Evolutionary conservation across 1,284 basidiomycete genomes (phyloP), one percentile per base, ranked within the genome.

Genomic region (Malassezia dermatis): DNA sequence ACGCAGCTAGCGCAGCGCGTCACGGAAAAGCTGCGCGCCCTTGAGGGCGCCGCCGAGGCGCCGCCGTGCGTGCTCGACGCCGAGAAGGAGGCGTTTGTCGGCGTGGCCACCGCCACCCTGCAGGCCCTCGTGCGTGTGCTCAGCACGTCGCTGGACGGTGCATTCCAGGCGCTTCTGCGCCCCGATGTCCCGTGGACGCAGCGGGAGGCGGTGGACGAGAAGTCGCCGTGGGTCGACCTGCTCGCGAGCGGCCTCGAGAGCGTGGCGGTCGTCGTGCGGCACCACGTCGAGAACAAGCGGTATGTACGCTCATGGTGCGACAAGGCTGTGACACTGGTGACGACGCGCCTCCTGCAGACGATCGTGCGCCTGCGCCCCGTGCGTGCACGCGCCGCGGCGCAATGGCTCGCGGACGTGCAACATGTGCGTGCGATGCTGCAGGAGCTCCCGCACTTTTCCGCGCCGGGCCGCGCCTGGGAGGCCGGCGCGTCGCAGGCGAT

Each of bases 1-100:
- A 73, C 83, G 19, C 89, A 94, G 86, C 81, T 99, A 21, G 93
- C 96, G 73, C 87, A 93, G 63, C 88, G 88, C 67, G 83, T 96
- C 41, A 83, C 84, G 56, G 84, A 86, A 56, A 88, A 88, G 70
- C 82, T 95, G 50, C 80, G 63, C 56, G 79, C 82, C 0, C 83
- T 85, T 35, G 86, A 82, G 69, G 37, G 37, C 17, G 37, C 17
- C 19, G 84, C 83, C 65, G 85, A 86, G 27, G 83, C 83, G 51
- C 28, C 28, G 15, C 44, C 49, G 8, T 79, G 98, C 35, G 84
- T 84, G 2, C 81, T 98, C 46, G 86, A 91, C 63, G 77, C 81
- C 0, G 90, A 98, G 73, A 81, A 85, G 46, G 89, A 95, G 55
- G 77, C 86, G 10, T 98, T 98, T 76, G 48, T 53, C 32, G 60